Percentiles rank a stretch among this genome's conserved stretches.
Conservation (phyloP, 441 rosid genomes). For the Gossypium schwendimanii region DNA sequence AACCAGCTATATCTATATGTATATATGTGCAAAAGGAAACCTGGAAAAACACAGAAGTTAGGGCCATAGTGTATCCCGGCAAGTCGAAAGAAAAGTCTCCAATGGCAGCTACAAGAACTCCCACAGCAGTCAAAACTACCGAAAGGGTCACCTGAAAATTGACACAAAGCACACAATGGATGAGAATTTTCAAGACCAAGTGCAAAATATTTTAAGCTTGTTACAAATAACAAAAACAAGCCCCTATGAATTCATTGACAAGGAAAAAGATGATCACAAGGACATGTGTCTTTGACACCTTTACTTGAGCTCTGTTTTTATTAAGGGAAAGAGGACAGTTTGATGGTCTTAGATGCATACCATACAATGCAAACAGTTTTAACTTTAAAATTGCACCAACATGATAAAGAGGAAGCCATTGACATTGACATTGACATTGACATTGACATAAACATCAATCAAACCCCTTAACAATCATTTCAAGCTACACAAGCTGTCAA, state of each 20-base stretch:
- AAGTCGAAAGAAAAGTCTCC: slow-evolving; percentile 94
- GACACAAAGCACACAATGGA: slow-evolving; percentile 2
- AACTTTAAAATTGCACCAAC: background rate
- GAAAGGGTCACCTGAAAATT: slow-evolving; percentile 70
- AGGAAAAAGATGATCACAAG: background rate
- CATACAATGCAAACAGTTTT: no score
- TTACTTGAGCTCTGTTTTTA: background rate
- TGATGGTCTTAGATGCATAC: no score
- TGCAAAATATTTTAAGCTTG: background rate
- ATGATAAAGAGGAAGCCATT: background rate
- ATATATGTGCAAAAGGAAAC: slow-evolving; percentile 23
- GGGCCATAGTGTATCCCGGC: slow-evolving; percentile 80
- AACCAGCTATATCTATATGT: background rate
- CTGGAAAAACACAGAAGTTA: slow-evolving; percentile 92
- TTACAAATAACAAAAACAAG: background rate
- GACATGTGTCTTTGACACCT: background rate
- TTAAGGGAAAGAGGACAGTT: background rate
- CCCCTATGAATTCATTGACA: background rate
- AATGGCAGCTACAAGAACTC: slow-evolving; percentile 78
- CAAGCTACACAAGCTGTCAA: background rate
- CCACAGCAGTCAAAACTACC: slow-evolving; percentile 73
- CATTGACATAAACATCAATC: background rate
- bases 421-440: background rate
- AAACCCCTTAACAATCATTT: background rate
- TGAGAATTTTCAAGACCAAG: background rate